Percentiles rank a stretch among this genome's conserved stretches.
phyloP scores from a whole-genome alignment of 305 asterid species.

The Fraxinus sp. region DNA sequence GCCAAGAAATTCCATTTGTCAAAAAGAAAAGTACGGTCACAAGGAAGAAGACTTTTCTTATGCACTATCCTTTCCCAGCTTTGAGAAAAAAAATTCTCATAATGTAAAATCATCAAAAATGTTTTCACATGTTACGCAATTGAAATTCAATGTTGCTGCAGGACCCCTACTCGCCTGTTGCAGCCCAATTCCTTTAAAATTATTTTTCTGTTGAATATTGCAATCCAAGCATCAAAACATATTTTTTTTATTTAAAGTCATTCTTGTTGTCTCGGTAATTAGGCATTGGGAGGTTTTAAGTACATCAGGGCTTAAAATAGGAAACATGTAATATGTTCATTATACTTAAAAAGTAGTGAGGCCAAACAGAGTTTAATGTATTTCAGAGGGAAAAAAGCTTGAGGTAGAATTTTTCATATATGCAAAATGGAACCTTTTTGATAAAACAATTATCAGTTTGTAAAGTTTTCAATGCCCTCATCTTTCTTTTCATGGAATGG shows the following conservation, averaged over 20 bases:
- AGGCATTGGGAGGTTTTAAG: background rate
- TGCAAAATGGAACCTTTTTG: background rate
- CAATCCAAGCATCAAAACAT: background rate
- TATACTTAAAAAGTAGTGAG: background rate
- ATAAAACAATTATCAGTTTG: background rate
- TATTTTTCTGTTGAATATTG: background rate
- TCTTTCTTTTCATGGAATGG: conserved; percentile 2
- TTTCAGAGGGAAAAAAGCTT: background rate
- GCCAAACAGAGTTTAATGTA: background rate
- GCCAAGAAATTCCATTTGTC: background rate
- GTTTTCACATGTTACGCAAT: background rate
- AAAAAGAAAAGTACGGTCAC: background rate
- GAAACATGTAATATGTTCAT: background rate
- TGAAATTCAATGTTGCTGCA: background rate
- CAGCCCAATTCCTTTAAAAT: background rate
- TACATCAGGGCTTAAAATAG: background rate
- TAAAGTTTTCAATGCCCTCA: background rate
- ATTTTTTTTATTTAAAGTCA: background rate
- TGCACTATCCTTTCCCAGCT: background rate
- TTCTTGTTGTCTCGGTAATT: background rate
- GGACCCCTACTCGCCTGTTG: background rate
- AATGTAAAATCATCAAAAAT: background rate
- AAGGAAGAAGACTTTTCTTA: background rate
- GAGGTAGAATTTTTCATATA: conserved; percentile 1
- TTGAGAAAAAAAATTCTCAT: background rate